These are phyloP conservation scores for Solanum paucissectum DNA, from an alignment of 257 asterid species.

Conservation along the genomic window DNA sequence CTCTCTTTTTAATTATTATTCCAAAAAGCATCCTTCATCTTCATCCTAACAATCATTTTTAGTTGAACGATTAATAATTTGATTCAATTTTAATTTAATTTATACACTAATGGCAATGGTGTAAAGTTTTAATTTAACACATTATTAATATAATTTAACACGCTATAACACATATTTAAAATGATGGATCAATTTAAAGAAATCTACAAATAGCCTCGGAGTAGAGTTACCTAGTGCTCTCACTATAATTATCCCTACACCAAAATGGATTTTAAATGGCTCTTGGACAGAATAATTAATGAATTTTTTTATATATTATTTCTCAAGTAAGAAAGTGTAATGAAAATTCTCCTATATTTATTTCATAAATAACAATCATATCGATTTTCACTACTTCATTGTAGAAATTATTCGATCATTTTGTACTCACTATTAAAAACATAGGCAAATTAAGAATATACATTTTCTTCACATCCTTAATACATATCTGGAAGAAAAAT, in stretches of 20 bases:
- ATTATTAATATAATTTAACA: neutral
- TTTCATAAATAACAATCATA: neutral
- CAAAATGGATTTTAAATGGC: neutral
- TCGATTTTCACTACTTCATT: neutral
- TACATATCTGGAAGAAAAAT: neutral
- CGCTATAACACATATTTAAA: neutral
- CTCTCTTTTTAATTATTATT: neutral
- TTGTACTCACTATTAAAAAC: neutral
- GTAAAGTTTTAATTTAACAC: neutral
- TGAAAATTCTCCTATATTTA: neutral
- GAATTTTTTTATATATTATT: too few relatives aligned
- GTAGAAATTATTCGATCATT: neutral
- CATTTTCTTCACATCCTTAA: neutral
- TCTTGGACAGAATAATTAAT: neutral
- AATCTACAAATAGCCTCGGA: neutral
- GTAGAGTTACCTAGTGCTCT: neutral
- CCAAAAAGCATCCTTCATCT: neutral
- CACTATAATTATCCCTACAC: neutral
- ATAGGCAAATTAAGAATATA: too few relatives aligned
- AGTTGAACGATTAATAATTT: neutral
- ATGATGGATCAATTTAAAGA: neutral
- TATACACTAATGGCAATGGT: neutral
- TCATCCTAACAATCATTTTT: neutral
- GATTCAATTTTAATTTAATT: neutral
- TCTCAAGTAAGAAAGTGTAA: neutral